Evolutionary conservation across 176 grass and related monocot species (phyloP).

Genomic region (Ensete glaucum): DNA sequence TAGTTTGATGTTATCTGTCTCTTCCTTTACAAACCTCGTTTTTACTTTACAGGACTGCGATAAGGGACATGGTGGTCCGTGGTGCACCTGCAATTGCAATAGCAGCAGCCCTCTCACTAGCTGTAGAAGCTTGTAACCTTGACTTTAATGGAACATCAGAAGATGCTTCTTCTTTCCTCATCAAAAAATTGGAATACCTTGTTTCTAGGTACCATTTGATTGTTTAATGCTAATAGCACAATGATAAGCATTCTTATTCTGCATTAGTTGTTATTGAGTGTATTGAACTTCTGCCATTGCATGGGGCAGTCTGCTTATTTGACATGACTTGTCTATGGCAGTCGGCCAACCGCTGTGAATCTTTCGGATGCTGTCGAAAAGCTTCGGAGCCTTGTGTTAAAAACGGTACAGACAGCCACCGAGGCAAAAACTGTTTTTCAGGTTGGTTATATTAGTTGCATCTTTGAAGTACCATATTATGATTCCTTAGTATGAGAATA

Average conservation of each 20-base stretch:
- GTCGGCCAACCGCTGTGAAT: constrained; percentile 93
- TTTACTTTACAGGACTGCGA: constrained; percentile 48
- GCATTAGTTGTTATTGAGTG: neutral
- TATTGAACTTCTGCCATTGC: neutral
- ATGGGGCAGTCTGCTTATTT: neutral
- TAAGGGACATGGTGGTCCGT: constrained; percentile 88
- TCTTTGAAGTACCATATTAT: neutral
- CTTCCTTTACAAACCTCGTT: neutral
- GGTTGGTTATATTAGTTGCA: constrained; percentile 24
- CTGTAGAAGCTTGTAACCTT: constrained; percentile 50
- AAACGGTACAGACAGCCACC: constrained; percentile 39
- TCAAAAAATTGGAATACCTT: constrained; percentile 83
- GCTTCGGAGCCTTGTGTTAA: constrained; percentile 55
- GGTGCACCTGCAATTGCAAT: constrained; percentile 94
- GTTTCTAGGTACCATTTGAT: constrained; percentile 61
- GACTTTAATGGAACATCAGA: constrained; percentile 46
- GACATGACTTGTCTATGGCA: constrained; percentile 24
- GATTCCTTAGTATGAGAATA: neutral
- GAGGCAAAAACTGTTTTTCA: constrained; percentile 69
- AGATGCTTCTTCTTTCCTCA: constrained; percentile 62
- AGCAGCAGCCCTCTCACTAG: constrained; percentile 65
- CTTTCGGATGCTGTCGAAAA: constrained; percentile 79
- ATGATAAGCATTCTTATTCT: neutral
- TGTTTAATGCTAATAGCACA: neutral
- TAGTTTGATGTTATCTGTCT: neutral